Percentiles rank a stretch among this genome's conserved stretches.
These are phyloP conservation scores for Rutstroemia sydowiana DNA, from an alignment of 2,329 filamentous ascomycete species.

Conservation along the genomic window DNA sequence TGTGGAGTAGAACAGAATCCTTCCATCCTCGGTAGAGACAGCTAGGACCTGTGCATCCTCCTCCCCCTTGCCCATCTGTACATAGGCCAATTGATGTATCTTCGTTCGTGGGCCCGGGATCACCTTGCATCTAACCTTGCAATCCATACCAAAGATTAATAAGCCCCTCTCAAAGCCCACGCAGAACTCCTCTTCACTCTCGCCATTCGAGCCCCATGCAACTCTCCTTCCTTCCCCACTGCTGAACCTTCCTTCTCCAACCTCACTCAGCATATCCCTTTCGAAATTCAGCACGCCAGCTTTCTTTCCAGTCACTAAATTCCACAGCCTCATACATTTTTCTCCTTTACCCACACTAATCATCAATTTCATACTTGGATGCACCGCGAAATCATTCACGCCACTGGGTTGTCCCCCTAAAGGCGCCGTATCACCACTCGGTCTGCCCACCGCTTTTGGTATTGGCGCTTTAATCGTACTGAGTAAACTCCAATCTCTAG, in stretches of 20 bases:
- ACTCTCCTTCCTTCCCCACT: conserved; percentile 79
- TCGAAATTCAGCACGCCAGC: conserved; percentile 85
- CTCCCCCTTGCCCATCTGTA: conserved; percentile 44
- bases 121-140: conserved; percentile 68
- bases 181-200: conserved; percentile 70
- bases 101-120: conserved; percentile 64
- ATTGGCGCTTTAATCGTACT: conserved; percentile 84
- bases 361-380: conserved; percentile 96
- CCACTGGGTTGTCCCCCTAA: conserved; percentile 76
- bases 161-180: conserved; percentile 83
- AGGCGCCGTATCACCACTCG: conserved; percentile 83
- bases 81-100: conserved; percentile 73
- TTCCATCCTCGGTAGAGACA: conserved; percentile 83
- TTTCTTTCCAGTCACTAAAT: conserved; percentile 92
- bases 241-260: conserved; percentile 68
- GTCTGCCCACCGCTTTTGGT: conserved; percentile 70
- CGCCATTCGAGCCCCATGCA: conserved; percentile 66
- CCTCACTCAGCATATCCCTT: conserved; percentile 61
- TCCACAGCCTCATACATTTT: conserved; percentile 89
- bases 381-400: conserved; percentile 90
- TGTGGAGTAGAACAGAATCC: conserved; percentile 77
- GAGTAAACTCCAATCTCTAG: conserved; percentile 81
- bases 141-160: conserved; percentile 83
- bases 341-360: conserved; percentile 86
- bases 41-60: conserved; percentile 55